Evolutionary conservation across 192 early-diverging fungal species (phyloP), one percentile per base, ranked within the genome.

Genomic region (Coemansia sp.): DNA sequence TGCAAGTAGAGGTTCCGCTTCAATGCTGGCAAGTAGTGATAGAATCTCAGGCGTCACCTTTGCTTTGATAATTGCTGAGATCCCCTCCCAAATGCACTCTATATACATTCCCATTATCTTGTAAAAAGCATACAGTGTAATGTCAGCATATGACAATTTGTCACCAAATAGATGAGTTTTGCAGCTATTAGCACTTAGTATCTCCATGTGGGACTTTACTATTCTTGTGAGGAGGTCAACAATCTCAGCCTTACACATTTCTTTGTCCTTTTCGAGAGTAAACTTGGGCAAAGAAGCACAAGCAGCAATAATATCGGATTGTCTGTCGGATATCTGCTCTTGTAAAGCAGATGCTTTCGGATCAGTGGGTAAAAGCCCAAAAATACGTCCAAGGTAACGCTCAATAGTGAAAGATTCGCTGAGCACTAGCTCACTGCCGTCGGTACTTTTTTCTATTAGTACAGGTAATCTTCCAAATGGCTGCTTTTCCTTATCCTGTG

Each of bases 161-260:
- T 83, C 59, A 20, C 85, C 85, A 39, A 84, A 56, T 11, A 70
- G 82, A 60, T 83, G 76, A 1, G 85, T 84, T 22, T 80, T 86
- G 56, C 59, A 51, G 31, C 85, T 85, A 58, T 87, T 86, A 32
- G 79, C 68, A 32, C 57, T 57, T 54, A 85, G 66, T 6, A 75
- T 54, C 51, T 66, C 59, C 17, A 74, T 73, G 42, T 83, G 83
- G 5, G 75, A 66, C 4, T 32, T 11, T 46, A 82, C 54, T 2
- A 68, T 51, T 23, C 64, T 72, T n/a, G 59, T 70, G 6, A 70
- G 31, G 42, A 64, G 69, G 9, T 46, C 39, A 17, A 17, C 39
- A 17, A 46, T 17, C 3, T 3, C 17, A 14, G 39, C 39, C 14
- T 17, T 17, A 14, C 11, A 17, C 39, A 46, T 46, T 46, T 46